phyloP scores from a whole-genome alignment of 2,329 filamentous ascomycete genomes.

The Rhynchosporium graminicola region DNA sequence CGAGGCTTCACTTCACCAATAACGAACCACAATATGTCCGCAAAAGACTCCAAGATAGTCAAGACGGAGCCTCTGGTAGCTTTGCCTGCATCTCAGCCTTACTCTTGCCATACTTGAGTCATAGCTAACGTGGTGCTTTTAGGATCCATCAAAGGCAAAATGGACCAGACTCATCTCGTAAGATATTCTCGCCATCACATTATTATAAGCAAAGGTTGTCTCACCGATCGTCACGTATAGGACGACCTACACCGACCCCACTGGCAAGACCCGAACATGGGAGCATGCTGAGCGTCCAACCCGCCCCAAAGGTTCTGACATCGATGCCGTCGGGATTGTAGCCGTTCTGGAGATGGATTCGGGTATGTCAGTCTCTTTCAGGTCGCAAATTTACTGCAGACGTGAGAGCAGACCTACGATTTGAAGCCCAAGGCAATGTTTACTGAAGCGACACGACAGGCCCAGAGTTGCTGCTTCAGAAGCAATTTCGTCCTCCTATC shows the following conservation, averaged over 20 bases:
- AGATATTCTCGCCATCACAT: not conserved
- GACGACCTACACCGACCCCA: slow-evolving; percentile 64
- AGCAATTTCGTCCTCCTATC: slow-evolving; percentile 66
- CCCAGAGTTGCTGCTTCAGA: slow-evolving; percentile 63
- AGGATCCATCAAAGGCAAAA: slow-evolving; percentile 13
- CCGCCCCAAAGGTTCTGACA: slow-evolving; percentile 58
- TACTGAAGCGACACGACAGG: slow-evolving; percentile 15
- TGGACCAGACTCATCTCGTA: slow-evolving; percentile 33
- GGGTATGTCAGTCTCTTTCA: slow-evolving; percentile 40
- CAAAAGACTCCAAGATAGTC: slow-evolving; percentile 46
- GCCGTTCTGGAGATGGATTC: slow-evolving; percentile 62
- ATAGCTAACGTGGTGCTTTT: not conserved
- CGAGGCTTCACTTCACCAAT: not conserved
- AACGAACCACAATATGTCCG: slow-evolving; percentile 43
- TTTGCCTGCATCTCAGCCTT: not conserved
- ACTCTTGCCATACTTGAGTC: not conserved
- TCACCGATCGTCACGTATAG: slow-evolving; percentile 41
- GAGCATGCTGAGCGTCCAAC: slow-evolving; percentile 73
- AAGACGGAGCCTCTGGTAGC: slow-evolving; percentile 48
- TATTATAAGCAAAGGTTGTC: not conserved
- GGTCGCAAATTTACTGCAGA: not conserved
- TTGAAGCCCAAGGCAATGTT: not conserved
- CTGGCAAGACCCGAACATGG: slow-evolving; percentile 62
- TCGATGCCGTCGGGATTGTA: slow-evolving; percentile 74
- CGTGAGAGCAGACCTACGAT: not conserved